phyloP scores from a whole-genome alignment of 495 filamentous ascomycete species.

The Talaromyces proteolyticus region DNA sequence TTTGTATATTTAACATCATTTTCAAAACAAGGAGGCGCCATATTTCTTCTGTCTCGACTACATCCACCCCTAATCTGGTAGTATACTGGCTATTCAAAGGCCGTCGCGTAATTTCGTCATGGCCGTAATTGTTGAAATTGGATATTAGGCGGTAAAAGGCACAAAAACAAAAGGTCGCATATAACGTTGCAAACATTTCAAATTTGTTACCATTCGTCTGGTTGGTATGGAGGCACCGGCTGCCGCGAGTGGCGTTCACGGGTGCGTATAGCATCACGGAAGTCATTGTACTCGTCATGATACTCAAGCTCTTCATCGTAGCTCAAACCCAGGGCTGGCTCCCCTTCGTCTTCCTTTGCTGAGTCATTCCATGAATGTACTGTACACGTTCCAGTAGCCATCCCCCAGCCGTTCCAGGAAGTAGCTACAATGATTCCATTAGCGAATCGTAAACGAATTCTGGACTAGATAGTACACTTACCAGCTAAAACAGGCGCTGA shows the following conservation, averaged over 20 bases:
- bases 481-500: constrained; percentile 82
- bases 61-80: no score
- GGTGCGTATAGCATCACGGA: neutral
- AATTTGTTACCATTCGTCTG: no score
- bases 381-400: constrained; percentile 65
- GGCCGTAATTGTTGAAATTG: no score
- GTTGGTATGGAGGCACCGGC: neutral
- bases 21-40: neutral
- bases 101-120: no score
- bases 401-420: constrained; percentile 69
- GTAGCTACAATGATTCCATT: constrained; percentile 50
- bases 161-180: no score
- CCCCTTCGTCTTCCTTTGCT: constrained; percentile 56
- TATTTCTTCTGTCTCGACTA: neutral
- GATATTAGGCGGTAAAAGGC: no score
- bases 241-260: neutral
- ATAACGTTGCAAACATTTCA: neutral
- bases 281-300: constrained; percentile 22
- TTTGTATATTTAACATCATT: neutral
- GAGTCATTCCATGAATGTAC: constrained; percentile 72
- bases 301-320: constrained; percentile 49
- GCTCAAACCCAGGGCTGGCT: constrained; percentile 51
- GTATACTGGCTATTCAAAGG: no score
- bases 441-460: constrained; percentile 4
- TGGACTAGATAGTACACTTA: constrained; percentile 32